Conservation (phyloP, 2,329 filamentous ascomycete species). For the Lasiodiplodia gonubiensis region DNA sequence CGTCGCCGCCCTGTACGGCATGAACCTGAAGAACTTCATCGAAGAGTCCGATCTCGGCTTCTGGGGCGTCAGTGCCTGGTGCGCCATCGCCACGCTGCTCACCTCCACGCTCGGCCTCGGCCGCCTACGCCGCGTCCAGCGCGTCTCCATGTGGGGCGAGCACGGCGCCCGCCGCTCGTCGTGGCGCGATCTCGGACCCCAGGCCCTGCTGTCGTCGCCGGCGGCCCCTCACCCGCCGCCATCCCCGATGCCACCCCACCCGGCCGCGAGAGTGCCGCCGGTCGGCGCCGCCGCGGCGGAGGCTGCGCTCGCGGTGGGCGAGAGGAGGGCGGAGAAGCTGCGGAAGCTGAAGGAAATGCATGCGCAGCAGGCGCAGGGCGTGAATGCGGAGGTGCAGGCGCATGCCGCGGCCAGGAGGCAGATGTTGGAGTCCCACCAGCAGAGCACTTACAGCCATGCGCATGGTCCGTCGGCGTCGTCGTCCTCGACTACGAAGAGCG, state of each 20-base stretch:
- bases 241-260: no score
- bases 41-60: slow-evolving; percentile 93
- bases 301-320: slow-evolving; percentile 1
- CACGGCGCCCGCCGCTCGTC: slow-evolving; percentile 24
- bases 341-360: slow-evolving; percentile 15
- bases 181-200: slow-evolving; percentile 26
- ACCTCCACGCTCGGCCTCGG: slow-evolving; percentile 84
- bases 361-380: slow-evolving; percentile 15
- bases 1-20: slow-evolving; percentile 97
- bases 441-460: no score
- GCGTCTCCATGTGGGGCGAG: slow-evolving; percentile 83
- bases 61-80: slow-evolving; percentile 72
- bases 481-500: no score
- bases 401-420: not conserved
- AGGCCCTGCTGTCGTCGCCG: not conserved
- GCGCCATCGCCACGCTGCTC: slow-evolving; percentile 72
- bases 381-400: slow-evolving; percentile 19
- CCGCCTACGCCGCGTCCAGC: slow-evolving; percentile 83
- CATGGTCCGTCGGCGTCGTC: not conserved
- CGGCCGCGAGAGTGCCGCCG: not conserved
- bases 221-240: not conserved
- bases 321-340: slow-evolving; percentile 23
- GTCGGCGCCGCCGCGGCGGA: slow-evolving; percentile 3
- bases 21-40: slow-evolving; percentile 99
- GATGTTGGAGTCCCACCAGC: not conserved